Percentiles rank a stretch among this genome's conserved stretches.
Conservation (phyloP, 495 filamentous ascomycete genomes). For the Bacidia gigantensis region DNA sequence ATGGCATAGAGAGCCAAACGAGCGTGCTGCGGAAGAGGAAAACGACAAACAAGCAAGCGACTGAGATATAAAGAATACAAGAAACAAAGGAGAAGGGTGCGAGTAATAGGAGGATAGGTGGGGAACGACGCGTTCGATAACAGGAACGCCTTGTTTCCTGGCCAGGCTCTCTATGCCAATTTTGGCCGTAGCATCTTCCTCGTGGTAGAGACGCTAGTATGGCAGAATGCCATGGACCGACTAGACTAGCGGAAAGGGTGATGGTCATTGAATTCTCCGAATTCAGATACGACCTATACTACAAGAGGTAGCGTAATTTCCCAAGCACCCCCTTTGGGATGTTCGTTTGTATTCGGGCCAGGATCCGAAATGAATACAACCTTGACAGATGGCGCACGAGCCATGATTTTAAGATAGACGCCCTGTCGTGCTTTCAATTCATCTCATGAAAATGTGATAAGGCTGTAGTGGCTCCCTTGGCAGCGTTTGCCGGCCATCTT, state of each 20-base stretch:
- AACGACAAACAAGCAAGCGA: neutral
- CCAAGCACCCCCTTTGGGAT: neutral
- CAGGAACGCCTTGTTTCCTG: neutral
- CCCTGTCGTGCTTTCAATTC: neutral
- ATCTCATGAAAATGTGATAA: neutral
- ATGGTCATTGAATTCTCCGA: neutral
- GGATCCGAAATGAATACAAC: neutral
- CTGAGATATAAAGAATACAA: neutral
- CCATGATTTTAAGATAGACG: neutral
- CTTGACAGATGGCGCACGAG: conserved; percentile 1
- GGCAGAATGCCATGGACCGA: neutral
- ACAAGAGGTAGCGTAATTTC: neutral
- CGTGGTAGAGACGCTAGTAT: neutral
- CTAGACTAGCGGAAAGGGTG: neutral
- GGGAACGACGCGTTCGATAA: neutral
- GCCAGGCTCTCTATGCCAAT: neutral
- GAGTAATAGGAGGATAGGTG: neutral
- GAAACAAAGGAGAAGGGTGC: neutral
- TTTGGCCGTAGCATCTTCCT: neutral
- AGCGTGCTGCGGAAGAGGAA: neutral
- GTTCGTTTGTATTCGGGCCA: neutral
- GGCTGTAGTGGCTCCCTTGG: neutral
- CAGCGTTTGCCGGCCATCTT: too few species aligned
- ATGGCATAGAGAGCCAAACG: conserved; percentile 2
- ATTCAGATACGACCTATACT: conserved; percentile 3